Percentiles rank a stretch among this genome's conserved stretches.
These are phyloP conservation scores for Metschnikowia drakensbergensis DNA, from an alignment of 805 yeast species.

Conservation along the genomic window DNA sequence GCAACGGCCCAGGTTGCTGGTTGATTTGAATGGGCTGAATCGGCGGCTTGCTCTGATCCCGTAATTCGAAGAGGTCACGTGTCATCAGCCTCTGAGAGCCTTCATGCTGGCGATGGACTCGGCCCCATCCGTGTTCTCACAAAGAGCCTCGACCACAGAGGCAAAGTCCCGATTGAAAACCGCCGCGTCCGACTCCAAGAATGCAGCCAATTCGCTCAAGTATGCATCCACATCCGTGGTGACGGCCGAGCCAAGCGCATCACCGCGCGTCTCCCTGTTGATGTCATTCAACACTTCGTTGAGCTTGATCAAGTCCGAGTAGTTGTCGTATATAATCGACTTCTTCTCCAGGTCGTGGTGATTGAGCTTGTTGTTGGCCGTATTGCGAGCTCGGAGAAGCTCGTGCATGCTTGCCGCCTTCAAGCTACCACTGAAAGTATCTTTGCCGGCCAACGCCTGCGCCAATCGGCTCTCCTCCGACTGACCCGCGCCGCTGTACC, in stretches of 20 bases:
- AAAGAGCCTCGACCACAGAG: constrained; percentile 9
- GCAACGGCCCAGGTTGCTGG: too few species aligned
- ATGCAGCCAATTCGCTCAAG: constrained; percentile 8
- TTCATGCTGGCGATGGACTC: constrained; percentile 14
- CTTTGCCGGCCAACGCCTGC: background rate
- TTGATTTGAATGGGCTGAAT: too few species aligned
- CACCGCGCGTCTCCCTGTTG: constrained; percentile 3
- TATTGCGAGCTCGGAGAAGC: constrained; percentile 15
- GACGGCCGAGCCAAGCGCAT: constrained; percentile 5
- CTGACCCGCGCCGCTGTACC: background rate
- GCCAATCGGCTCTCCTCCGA: background rate
- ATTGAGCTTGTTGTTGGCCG: constrained; percentile 40
- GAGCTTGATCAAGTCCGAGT: constrained; percentile 67
- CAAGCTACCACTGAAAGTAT: background rate
- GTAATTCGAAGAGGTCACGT: background rate
- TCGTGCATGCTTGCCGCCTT: constrained; percentile 10
- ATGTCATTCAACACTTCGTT: constrained; percentile 46
- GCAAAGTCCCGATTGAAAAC: constrained; percentile 17
- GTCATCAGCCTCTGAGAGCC: constrained; percentile 7
- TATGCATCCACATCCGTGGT: constrained; percentile 10
- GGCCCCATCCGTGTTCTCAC: constrained; percentile 6
- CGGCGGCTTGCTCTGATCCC: background rate
- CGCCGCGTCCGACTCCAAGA: constrained; percentile 11
- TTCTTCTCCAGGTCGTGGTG: constrained; percentile 59
- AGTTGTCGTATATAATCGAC: constrained; percentile 70